Conservation (phyloP, 495 filamentous ascomycete species). For the Aspergillus biplanus region DNA sequence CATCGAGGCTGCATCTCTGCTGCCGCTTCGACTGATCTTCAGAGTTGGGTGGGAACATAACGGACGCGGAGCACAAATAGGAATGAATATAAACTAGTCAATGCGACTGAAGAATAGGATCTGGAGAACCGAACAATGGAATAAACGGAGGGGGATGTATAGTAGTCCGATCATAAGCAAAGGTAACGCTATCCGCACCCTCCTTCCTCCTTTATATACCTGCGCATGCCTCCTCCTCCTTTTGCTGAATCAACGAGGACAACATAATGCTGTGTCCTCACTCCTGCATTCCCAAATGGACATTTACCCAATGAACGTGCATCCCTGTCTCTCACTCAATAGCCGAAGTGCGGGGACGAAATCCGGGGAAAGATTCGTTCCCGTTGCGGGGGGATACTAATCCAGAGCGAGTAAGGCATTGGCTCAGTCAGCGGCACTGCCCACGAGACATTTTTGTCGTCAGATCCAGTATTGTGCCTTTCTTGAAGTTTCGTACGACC, state of each 20-base stretch:
- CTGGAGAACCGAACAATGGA: background rate
- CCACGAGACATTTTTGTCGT: background rate
- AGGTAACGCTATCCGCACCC: background rate
- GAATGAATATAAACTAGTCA: background rate
- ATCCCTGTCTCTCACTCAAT: conserved; percentile 6
- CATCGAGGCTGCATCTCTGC: background rate
- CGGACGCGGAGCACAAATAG: background rate
- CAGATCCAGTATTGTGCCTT: background rate
- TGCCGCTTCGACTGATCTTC: background rate
- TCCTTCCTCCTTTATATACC: background rate
- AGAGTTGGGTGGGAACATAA: background rate
- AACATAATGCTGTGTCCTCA: background rate
- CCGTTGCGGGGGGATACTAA: background rate
- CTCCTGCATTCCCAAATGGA: background rate
- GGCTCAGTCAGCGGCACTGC: too few relatives aligned
- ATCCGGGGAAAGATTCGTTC: conserved; percentile 11
- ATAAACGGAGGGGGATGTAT: background rate
- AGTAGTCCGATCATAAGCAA: too few relatives aligned
- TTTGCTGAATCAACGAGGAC: background rate
- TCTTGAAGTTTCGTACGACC: background rate
- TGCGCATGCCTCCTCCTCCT: background rate
- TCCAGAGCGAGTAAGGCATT: background rate
- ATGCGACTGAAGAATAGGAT: background rate
- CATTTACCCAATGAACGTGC: conserved; percentile 9
- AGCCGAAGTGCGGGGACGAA: conserved; percentile 18